Percentiles rank a stretch among this genome's conserved stretches.
These are phyloP conservation scores for Claviceps sp. DNA, from an alignment of 2,329 filamentous ascomycete genomes.

Conservation along the genomic window DNA sequence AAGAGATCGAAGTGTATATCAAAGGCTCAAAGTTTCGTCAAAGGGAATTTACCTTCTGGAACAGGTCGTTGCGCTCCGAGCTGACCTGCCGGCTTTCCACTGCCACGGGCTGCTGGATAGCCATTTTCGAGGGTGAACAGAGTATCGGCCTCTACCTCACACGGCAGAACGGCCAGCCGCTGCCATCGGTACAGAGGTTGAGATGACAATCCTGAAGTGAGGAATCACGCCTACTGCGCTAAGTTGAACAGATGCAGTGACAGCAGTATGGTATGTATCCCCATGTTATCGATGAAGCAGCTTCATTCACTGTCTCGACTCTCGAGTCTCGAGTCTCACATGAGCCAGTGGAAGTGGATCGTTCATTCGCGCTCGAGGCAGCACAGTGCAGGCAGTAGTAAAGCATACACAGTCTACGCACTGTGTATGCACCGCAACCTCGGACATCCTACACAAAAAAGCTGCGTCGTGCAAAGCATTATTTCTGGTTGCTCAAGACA, in stretches of 20 bases:
- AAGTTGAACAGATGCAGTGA: background rate
- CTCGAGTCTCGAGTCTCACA: background rate
- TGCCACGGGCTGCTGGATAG: background rate
- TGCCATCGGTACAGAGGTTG: background rate
- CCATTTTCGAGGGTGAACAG: background rate
- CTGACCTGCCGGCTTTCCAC: slow-evolving; percentile 8
- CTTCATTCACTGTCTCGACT: background rate
- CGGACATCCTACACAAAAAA: background rate
- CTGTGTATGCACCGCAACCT: background rate
- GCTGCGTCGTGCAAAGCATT: background rate
- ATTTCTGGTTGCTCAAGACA: background rate
- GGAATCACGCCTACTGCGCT: too few species aligned
- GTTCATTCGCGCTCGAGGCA: background rate
- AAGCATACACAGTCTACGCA: background rate
- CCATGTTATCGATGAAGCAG: background rate
- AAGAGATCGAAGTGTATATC: too few species aligned
- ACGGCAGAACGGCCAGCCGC: background rate
- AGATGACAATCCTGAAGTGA: background rate
- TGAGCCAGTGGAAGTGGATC: background rate
- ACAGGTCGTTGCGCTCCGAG: slow-evolving; percentile 21
- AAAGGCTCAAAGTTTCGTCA: background rate
- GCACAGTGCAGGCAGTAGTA: background rate
- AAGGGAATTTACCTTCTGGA: slow-evolving; percentile 18
- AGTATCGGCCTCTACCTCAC: slow-evolving; percentile 1
- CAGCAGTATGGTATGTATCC: background rate